Base-by-base conservation (phyloP, 768 basidiomycete species). In the Amanita polypyramis region DNA sequence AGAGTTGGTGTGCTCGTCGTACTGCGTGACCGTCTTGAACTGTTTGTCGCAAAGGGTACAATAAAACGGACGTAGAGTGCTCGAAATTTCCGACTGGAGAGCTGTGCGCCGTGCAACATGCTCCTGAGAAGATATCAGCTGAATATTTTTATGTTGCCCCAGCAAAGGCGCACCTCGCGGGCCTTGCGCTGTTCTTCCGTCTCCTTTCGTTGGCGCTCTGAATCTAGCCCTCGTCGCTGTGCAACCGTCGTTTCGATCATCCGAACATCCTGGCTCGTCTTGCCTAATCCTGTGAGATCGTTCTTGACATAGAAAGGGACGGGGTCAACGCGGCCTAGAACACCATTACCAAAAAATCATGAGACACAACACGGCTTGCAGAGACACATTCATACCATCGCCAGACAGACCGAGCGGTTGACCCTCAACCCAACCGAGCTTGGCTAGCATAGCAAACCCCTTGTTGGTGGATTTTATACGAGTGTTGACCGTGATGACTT, bases 1-100 rank as follows among this genome's bases (percentile, higher is more conserved):
- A 5, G 89, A 89, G 57, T 90, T 91, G 46, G 85, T 86, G 62
- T 92, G 89, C 57, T 91, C 89, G 54, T 91, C 89, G 56, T 86
- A 92, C 57, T 89, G 88, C 0, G 85, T 80, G 15, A 91, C 85
- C 42, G 75, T 91, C 61, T 81, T 75, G 66, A 90, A 91, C 60
- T 92, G 89, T 60, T 90, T 90, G 52, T 89, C 86, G 67, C 89
- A 92, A 15, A 89, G 72, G 20, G 70, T 65, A 60, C 89, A 92
- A 59, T 89, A 90, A 64, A 91, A 91, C 7, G 85, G 72, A 27
- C 73, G 73, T 40, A 91, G 71, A 4, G 80, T 79, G 41, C 72
- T 71, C 1, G 74, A 76, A 25, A 92, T 77, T 60, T 91, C 85
- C 21, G 70, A 72, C 55, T 79, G 72, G 34, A 89, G 66, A 8